Evolutionary conservation across 2,329 filamentous ascomycete species (phyloP), one percentile per base, ranked within the genome.

Genomic region (Microsporum ferrugineum): DNA sequence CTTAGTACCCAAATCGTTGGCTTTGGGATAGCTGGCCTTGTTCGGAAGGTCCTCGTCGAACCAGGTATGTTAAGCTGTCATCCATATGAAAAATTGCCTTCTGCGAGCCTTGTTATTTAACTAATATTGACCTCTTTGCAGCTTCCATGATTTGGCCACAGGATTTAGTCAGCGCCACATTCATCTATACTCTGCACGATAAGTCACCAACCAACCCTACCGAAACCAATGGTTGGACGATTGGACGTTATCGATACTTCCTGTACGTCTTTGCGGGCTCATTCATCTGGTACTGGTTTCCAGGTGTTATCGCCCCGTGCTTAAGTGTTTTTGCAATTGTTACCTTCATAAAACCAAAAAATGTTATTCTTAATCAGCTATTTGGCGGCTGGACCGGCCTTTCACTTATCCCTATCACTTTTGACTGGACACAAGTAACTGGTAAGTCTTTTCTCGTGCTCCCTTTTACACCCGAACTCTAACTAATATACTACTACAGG

Each of bases 151-250:
- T 89, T 62, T 89, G 87, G 86, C 87, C 87, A 17, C 59, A 63
- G 41, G 87, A 83, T 57, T 76, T 90, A 29, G 85, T 87, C 59
- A 81, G 82, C 3, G 82, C 86, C 5, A 82, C 85, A 0, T 73
- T 89, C 39, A 86, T 89, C 76, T 85, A 86, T 66, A 85, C 86
- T 63, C 85, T 91, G 77, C 87, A 91, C 68, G 87, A 89, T 65
- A 80, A 81, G 65, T 76, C 76, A 10, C 70, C 74, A 31, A 77
- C 80, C 0, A 78, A 84, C 63, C 80, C 84, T 64, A 73, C 73
- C 31, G 79, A 80, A 82, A 69, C 82, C 72, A 43, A 80, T 71
- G 87, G 87, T 2, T 88, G 87, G 67, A 79, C 69, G 7, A 84
- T 89, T 73, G 81, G 85, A 1, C 80, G 85, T 57, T 88, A 86